Conservation (phyloP, 176 grass and related monocot species). For the Oryza glumipatula region DNA sequence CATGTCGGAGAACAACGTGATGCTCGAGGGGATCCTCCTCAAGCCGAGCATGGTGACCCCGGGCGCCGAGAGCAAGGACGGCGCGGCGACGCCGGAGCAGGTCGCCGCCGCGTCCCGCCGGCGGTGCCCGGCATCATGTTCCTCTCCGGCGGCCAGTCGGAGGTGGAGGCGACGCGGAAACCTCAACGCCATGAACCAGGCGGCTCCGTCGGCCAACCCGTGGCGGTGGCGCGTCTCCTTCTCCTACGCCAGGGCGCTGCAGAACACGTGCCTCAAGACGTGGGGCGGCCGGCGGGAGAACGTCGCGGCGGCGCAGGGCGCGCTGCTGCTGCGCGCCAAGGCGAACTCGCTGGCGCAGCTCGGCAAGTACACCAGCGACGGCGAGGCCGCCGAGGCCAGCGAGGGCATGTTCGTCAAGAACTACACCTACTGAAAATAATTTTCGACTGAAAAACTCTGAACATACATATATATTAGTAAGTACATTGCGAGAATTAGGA, state of each 20-base stretch:
- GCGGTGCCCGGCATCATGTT: constrained; percentile 79
- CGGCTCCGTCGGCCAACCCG: constrained; percentile 44
- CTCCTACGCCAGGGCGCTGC: constrained; percentile 79
- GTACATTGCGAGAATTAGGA: background rate
- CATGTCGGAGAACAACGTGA: constrained; percentile 73
- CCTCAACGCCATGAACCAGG: constrained; percentile 86
- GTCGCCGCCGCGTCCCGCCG: constrained; percentile 73
- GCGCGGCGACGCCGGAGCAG: constrained; percentile 51
- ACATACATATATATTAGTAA: background rate
- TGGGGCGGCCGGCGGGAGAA: constrained; percentile 72
- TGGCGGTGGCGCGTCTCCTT: constrained; percentile 87
- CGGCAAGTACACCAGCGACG: constrained; percentile 73
- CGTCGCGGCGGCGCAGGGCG: constrained; percentile 65
- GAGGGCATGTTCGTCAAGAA: constrained; percentile 78
- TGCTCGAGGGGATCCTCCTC: constrained; percentile 78
- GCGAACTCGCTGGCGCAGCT: constrained; percentile 75
- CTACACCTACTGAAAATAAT: constrained; percentile 54
- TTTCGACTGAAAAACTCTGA: background rate
- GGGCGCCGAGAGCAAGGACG: constrained; percentile 55
- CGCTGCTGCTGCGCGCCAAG: constrained; percentile 68
- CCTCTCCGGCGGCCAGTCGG: constrained; percentile 80
- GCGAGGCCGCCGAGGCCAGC: constrained; percentile 68
- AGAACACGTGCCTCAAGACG: constrained; percentile 88
- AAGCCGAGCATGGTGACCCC: constrained; percentile 91
- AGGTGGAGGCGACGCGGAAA: constrained; percentile 82